A percentile compares a stretch with the other conserved stretches of the same genome.
phyloP scores from a whole-genome alignment of 352 stramenopile genomes.

The Phytophthora pluvialis region DNA sequence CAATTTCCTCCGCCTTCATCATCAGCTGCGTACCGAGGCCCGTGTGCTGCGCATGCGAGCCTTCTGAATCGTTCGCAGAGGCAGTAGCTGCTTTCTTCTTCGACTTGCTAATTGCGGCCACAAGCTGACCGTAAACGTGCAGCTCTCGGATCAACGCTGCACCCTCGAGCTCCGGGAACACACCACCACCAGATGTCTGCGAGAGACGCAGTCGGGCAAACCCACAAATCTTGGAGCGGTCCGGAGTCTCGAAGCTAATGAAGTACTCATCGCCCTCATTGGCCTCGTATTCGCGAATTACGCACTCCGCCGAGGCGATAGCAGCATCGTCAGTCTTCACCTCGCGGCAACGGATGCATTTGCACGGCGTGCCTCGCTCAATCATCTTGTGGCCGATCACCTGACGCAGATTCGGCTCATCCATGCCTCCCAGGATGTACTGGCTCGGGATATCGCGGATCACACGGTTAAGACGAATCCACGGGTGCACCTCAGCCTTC shows the following conservation, averaged over 20 bases:
- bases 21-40: constrained; percentile 91
- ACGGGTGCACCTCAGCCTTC: constrained; percentile 93
- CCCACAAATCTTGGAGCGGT: constrained; percentile 91
- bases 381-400: constrained; percentile 89
- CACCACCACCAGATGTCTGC: constrained; percentile 57
- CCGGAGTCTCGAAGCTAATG: constrained; percentile 92
- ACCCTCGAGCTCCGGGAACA: constrained; percentile 81
- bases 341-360: constrained; percentile 93
- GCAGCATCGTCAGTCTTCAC: constrained; percentile 88
- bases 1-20: constrained; percentile 83
- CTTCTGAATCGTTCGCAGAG: constrained; percentile 30
- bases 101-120: constrained; percentile 55
- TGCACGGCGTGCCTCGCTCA: constrained; percentile 68
- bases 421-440: constrained; percentile 93
- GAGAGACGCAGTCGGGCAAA: constrained; percentile 90
- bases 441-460: constrained; percentile 94
- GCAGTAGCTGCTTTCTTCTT: constrained; percentile 37
- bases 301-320: constrained; percentile 70
- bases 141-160: constrained; percentile 90
- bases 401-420: constrained; percentile 92
- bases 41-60: constrained; percentile 83
- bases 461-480: constrained; percentile 94
- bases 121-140: constrained; percentile 91
- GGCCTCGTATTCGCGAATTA: constrained; percentile 85
- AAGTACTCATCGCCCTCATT: constrained; percentile 93